phyloP scores from a whole-genome alignment of 1,139 yeast species.

The Scheffersomyces quercinus region DNA sequence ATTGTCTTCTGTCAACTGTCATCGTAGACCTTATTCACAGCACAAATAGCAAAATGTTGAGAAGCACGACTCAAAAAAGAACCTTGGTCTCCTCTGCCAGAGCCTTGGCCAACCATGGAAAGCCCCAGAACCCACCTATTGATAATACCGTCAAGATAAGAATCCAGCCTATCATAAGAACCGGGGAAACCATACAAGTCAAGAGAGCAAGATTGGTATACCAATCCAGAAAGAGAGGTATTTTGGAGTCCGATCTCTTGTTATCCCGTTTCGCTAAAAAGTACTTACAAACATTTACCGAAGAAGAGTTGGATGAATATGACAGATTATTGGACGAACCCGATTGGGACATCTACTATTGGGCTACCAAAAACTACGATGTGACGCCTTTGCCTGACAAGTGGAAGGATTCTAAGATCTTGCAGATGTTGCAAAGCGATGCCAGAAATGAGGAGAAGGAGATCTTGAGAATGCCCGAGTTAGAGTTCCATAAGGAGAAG shows the following conservation, averaged over 20 bases:
- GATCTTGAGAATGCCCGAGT: conserved; percentile 82
- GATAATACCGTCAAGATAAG: conserved; percentile 42
- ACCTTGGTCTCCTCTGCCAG: conserved; percentile 11
- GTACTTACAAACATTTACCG: conserved; percentile 59
- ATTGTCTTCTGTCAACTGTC: too few relatives aligned
- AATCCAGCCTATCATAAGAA: conserved; percentile 74
- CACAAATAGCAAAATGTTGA: background rate
- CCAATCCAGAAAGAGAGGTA: conserved; percentile 94
- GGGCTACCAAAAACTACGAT: conserved; percentile 86
- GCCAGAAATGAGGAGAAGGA: conserved; percentile 73
- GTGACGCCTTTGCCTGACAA: conserved; percentile 83
- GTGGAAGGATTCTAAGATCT: conserved; percentile 71
- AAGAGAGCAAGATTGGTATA: conserved; percentile 86
- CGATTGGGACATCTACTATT: conserved; percentile 98
- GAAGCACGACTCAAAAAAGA: conserved; percentile 7
- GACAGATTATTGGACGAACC: conserved; percentile 85
- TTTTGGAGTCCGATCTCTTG: conserved; percentile 85
- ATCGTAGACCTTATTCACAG: too few relatives aligned
- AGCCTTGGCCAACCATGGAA: conserved; percentile 36
- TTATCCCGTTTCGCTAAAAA: conserved; percentile 83
- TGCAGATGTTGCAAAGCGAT: conserved; percentile 67
- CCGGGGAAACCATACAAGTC: conserved; percentile 70
- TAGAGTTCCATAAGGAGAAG: conserved; percentile 10
- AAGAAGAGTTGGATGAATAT: conserved; percentile 78
- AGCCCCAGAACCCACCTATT: conserved; percentile 45